Base-by-base conservation (phyloP, 345 rosid species). In the Atalantia buxifolia region DNA sequence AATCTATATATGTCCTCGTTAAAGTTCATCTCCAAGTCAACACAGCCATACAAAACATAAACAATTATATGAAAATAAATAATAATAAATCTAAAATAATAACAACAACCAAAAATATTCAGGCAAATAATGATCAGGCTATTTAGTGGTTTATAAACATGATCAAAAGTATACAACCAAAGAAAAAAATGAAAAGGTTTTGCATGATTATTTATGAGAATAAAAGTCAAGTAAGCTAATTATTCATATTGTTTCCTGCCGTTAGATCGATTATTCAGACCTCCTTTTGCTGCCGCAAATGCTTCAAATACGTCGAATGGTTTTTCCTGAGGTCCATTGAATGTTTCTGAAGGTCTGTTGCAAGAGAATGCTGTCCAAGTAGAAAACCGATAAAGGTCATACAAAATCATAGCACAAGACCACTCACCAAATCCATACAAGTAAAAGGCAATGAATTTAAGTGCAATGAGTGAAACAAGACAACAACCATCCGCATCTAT, bases 291-390 rank as follows among this genome's bases (percentile, higher is more conserved):
- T 88, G 94, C 85, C 93, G 90, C 82, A 97, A 90, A 30, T 91
- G 92, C 83, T 90, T 93, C 86, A 97, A 82, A 81, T 93, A 94
- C n/a, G 90, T 91, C 38, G 98, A 94, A 62, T 94, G 99, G 82
- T 97, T 97, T 36, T 85, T 97, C 64, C 98, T 95, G 6, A 94
- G 94, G 86, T 93, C 98, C 94, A 87, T 87, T 10, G 98, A 97
- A 40, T 93, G 94, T 69, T 77, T 78, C 85, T 91, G 98, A 45
- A 94, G 99, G 80, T 94, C 98, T 59, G 93, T 94, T 61, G 98
- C 99, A 79, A 94, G 92, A 63, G 95, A 92, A 18, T 91, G 81
- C 93, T 91, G 87, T 50, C 59, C 83, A 75, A 60, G 30, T 33
- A 75, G 35, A 56, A 28, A 45, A 65, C 61, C 45, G 9, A 35